These are phyloP conservation scores for Leishmania martiniquensis DNA, from an alignment of 208 protist species.

Conservation along the genomic window DNA sequence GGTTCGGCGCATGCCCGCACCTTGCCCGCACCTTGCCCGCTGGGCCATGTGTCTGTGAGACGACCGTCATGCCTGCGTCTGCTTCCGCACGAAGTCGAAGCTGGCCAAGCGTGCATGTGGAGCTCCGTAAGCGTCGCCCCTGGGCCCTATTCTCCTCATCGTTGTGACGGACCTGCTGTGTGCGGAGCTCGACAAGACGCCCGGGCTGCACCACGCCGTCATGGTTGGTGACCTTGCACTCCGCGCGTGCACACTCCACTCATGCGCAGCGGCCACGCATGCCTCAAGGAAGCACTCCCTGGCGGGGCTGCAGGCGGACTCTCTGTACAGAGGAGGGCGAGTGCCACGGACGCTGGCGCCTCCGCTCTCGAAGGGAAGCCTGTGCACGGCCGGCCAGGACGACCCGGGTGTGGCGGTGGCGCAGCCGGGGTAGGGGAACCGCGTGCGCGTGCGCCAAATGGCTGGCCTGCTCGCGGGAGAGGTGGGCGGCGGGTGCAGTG, in stretches of 20 bases:
- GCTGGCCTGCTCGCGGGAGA: too few species aligned
- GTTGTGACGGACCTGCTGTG: neutral
- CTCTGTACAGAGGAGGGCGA: too few species aligned
- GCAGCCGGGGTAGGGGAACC: too few species aligned
- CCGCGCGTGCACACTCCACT: neutral
- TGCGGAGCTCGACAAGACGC: neutral
- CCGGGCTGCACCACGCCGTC: neutral
- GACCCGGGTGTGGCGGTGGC: too few species aligned
- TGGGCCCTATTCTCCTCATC: neutral
- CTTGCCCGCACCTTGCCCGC: neutral
- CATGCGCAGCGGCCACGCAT: too few species aligned
- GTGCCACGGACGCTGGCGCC: too few species aligned
- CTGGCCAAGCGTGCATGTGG: neutral
- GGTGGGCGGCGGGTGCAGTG: too few species aligned
- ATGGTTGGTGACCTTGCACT: neutral
- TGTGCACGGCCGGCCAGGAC: too few species aligned
- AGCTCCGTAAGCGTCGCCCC: neutral
- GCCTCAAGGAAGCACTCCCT: too few species aligned
- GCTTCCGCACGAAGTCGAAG: neutral
- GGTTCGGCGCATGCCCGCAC: neutral
- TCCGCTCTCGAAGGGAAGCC: too few species aligned
- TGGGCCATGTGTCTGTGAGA: neutral
- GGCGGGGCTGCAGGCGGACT: too few species aligned
- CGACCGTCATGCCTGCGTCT: neutral
- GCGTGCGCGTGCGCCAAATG: too few species aligned